Evolutionary conservation across 2,329 filamentous ascomycete species (phyloP), one percentile per base, ranked within the genome.

Genomic region (Alternaria tenuissima): DNA sequence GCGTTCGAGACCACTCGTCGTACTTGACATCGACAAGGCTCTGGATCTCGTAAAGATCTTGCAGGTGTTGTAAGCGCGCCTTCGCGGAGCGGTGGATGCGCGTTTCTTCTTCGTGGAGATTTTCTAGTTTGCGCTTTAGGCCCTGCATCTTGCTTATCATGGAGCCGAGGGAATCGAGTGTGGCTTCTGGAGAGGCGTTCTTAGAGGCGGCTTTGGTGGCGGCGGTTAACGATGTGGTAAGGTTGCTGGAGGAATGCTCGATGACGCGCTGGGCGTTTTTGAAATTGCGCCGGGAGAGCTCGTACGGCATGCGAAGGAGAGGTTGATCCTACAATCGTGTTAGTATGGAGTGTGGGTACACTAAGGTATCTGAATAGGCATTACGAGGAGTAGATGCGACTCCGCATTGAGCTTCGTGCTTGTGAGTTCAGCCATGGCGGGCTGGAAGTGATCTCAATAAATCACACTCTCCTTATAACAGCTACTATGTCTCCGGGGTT

Each of bases 281-380:
- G 81, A 98, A 96, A 81, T 96, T 98, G 78, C 95, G 94, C 57
- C 93, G 91, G 22, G 96, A 89, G 58, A 97, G 90, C 77, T 98
- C 95, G 80, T 94, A 91, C 18, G 95, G 95, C 22, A 98, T 88
- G 34, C 94, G 93, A 68, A 99, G 88, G 67, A 98, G 91, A 4
- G 94, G 91, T 86, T 98, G 94, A 76, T 99, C 95, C 93, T 94
- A 66, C 2, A n/a, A 26, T 24, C 4, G 58, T 54, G 59, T 43
- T 46, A 54, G 44, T 53, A n/a, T 42, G 36, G 63, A 83, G 69
- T 83, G 91, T 89, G 56, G 94, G 87, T 18, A 12, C 16, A 8
- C 16, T 8, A n/a, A 14, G 7, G 20, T 49, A 18, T 20, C 32
- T 3, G 20, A 32, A 5, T 3, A n/a, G 39, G 43, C 63, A 83